Conservation (phyloP, 768 basidiomycete species). For the Panaeolus cyanescens region DNA sequence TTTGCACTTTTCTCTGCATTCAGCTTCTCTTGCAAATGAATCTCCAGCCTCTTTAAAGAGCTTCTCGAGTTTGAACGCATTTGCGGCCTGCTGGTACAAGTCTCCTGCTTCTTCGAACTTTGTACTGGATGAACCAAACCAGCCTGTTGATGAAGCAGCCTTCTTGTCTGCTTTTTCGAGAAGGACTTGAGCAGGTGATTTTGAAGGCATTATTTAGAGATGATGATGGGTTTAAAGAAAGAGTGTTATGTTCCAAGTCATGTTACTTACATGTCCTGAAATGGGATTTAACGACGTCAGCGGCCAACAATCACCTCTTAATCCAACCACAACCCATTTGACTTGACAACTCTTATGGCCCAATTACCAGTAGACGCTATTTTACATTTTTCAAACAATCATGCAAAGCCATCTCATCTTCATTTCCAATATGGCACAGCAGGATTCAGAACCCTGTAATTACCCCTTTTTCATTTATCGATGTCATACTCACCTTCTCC, state of each 20-base stretch:
- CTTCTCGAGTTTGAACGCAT: constrained; percentile 91
- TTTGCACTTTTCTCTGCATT: constrained; percentile 86
- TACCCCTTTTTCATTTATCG: constrained; percentile 14
- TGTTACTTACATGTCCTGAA: constrained; percentile 15
- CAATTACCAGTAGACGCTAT: constrained; percentile 45
- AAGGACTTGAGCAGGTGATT: constrained; percentile 75
- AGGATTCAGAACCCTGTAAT: constrained; percentile 90
- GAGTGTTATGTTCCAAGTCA: constrained; percentile 14
- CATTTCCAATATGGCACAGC: constrained; percentile 91
- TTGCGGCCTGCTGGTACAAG: constrained; percentile 92
- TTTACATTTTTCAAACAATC: constrained; percentile 50
- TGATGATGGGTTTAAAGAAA: constrained; percentile 17
- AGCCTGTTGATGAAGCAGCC: constrained; percentile 76
- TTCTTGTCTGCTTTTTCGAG: constrained; percentile 95
- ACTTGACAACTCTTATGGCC: constrained; percentile 13
- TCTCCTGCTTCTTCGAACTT: constrained; percentile 97
- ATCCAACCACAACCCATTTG: neutral
- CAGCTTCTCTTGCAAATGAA: constrained; percentile 90
- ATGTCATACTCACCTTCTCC: constrained; percentile 9
- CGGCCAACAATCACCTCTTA: constrained; percentile 4
- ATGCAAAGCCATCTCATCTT: constrained; percentile 72
- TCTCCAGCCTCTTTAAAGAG: constrained; percentile 91
- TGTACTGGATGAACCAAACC: constrained; percentile 83
- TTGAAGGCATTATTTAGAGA: constrained; percentile 65
- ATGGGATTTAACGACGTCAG: constrained; percentile 15